Conservation (phyloP, 2,329 filamentous ascomycete genomes). For the Xylariaceae sp. region DNA sequence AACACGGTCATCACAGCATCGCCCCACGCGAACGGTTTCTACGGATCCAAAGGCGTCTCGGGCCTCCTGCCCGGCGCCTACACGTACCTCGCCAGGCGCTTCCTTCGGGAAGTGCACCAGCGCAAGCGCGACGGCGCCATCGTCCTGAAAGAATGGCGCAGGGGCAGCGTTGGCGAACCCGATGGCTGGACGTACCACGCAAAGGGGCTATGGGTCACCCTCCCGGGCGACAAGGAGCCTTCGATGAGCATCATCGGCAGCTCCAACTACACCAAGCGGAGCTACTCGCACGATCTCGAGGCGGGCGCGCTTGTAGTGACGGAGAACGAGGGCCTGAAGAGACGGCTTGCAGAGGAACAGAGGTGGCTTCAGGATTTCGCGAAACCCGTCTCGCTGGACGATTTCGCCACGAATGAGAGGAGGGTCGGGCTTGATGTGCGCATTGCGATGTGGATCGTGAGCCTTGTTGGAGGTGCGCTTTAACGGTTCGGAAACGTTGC, state of each 20-base stretch:
- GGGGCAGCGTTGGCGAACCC: conserved; percentile 72
- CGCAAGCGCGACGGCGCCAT: conserved; percentile 51
- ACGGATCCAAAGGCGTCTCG: conserved; percentile 77
- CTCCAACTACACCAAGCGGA: conserved; percentile 92
- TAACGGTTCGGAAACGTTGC: conserved; percentile 34
- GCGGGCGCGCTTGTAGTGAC: conserved; percentile 85
- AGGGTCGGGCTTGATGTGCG: conserved; percentile 80
- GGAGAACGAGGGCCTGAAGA: conserved; percentile 63
- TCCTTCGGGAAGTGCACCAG: conserved; percentile 57
- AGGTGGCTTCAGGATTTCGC: conserved; percentile 74
- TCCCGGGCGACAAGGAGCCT: conserved; percentile 60
- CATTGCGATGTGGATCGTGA: conserved; percentile 90
- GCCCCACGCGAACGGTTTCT: conserved; percentile 93
- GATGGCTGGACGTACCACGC: conserved; percentile 97
- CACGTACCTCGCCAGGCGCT: conserved; percentile 77
- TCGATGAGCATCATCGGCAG: conserved; percentile 81
- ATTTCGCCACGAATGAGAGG: conserved; percentile 75
- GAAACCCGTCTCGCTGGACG: conserved; percentile 61
- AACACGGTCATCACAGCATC: conserved; percentile 90
- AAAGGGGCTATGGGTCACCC: conserved; percentile 87
- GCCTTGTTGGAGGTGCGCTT: conserved; percentile 78
- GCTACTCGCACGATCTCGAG: conserved; percentile 88
- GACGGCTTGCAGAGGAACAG: conserved; percentile 72
- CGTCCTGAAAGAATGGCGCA: conserved; percentile 78
- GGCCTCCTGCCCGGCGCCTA: conserved; percentile 90